Evolutionary conservation across 352 stramenopile species (phyloP).

Genomic region (Blastocystis sp.): DNA sequence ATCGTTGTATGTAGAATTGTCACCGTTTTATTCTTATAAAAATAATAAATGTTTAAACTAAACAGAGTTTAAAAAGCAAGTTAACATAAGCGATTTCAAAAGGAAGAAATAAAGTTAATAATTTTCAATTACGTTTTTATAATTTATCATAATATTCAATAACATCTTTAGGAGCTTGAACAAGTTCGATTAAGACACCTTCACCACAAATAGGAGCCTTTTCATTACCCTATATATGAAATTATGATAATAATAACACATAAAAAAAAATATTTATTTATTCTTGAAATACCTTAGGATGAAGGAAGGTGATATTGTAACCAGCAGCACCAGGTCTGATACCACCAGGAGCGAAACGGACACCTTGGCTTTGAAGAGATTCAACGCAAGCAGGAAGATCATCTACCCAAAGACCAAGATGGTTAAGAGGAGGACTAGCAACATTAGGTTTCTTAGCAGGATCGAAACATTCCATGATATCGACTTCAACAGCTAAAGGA

Average conservation of each 20-base stretch:
- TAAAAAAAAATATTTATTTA: too few species aligned
- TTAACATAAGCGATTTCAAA: too few species aligned
- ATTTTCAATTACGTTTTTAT: too few species aligned
- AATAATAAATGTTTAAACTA: too few species aligned
- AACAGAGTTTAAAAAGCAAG: too few species aligned
- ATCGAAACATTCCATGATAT: conserved; percentile 93
- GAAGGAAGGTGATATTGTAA: conserved; percentile 89
- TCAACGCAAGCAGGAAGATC: conserved; percentile 67
- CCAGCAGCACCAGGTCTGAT: conserved; percentile 84
- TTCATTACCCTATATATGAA: conserved; percentile 78
- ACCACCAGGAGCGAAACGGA: conserved; percentile 82
- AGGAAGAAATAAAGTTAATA: too few species aligned
- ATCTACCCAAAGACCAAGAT: conserved; percentile 91
- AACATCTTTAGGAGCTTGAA: conserved; percentile 72
- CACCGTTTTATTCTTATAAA: too few species aligned
- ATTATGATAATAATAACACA: too few species aligned
- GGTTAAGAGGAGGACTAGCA: conserved; percentile 80
- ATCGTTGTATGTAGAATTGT: too few species aligned
- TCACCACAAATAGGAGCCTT: conserved; percentile 62
- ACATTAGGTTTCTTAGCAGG: conserved; percentile 61
- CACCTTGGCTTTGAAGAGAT: conserved; percentile 66
- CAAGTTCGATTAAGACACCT: conserved; percentile 83
- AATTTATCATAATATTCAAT: conserved; percentile 58
- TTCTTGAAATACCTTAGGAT: too few species aligned
- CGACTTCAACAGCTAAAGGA: conserved; percentile 76